These are phyloP conservation scores for Cladophialophora immunda DNA, from an alignment of 2,329 filamentous ascomycete genomes.

Conservation along the genomic window DNA sequence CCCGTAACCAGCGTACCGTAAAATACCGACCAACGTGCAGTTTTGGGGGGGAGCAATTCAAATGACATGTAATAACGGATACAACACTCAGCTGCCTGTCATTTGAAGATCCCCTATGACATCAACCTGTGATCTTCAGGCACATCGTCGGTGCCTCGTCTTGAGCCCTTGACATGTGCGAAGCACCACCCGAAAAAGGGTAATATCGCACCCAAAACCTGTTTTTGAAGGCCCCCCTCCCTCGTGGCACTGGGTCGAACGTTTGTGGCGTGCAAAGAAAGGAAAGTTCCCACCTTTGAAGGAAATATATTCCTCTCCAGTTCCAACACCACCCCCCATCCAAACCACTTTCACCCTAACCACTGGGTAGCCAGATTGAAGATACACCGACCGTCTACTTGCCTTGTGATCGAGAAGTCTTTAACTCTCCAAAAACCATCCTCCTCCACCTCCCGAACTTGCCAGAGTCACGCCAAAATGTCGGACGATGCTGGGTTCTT, in stretches of 20 bases:
- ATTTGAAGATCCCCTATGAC: conserved; percentile 15
- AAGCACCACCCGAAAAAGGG: conserved; percentile 7
- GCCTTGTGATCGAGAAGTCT: not conserved
- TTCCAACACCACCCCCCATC: not conserved
- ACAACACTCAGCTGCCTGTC: not conserved
- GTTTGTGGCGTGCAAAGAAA: not conserved
- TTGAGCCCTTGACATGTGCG: conserved; percentile 2
- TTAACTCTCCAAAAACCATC: not conserved
- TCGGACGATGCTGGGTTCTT: conserved; percentile 36
- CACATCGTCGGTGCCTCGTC: not conserved
- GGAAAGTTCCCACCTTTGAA: not conserved
- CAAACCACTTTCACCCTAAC: not conserved
- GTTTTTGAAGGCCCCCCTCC: not conserved
- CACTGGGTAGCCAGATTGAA: not conserved
- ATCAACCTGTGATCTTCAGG: conserved; percentile 19
- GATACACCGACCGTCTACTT: not conserved
- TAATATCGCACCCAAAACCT: conserved; percentile 14
- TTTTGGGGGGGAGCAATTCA: not conserved
- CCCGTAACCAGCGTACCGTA: not conserved
- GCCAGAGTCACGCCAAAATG: conserved; percentile 18
- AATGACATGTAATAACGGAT: not conserved
- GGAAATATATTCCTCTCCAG: conserved; percentile 5
- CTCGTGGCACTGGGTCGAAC: not conserved
- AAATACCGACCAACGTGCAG: too few relatives aligned
- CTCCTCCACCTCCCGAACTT: not conserved